phyloP scores from a whole-genome alignment of 306 rosid genomes.

The Begonia fuchsioides region DNA sequence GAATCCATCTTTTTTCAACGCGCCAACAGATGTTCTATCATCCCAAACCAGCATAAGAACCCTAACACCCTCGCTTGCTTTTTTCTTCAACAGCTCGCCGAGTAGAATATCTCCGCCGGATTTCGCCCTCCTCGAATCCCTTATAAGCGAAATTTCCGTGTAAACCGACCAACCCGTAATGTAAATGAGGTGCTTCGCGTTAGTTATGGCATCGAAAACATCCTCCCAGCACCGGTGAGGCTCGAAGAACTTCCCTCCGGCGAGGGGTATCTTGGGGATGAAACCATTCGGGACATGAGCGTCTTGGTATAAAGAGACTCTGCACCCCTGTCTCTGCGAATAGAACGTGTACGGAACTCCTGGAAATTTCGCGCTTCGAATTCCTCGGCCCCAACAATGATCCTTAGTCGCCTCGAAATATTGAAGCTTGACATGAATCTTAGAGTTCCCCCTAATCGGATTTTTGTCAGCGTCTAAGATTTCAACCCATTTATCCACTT shows the following conservation, averaged over 20 bases:
- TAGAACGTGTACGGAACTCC: constrained; percentile 67
- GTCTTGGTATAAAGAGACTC: constrained; percentile 56
- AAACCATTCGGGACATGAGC: constrained; percentile 59
- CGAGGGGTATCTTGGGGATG: constrained; percentile 44
- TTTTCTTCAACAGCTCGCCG: constrained; percentile 59
- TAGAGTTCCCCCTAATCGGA: constrained; percentile 33
- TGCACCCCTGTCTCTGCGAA: constrained; percentile 52
- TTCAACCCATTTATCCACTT: constrained; percentile 50
- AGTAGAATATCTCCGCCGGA: constrained; percentile 41
- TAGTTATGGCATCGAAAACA: constrained; percentile 47
- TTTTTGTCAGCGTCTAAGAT: constrained; percentile 36
- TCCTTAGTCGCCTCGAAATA: constrained; percentile 47
- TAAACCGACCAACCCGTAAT: constrained; percentile 77
- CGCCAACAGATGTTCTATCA: constrained; percentile 54
- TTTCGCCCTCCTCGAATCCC: constrained; percentile 62
- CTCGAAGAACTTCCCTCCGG: constrained; percentile 40
- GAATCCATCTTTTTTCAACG: constrained; percentile 57
- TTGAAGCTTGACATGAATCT: constrained; percentile 59
- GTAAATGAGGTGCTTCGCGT: constrained; percentile 50
- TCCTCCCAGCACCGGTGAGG: constrained; percentile 75
- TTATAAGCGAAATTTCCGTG: constrained; percentile 50
- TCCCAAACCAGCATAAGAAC: constrained; percentile 73
- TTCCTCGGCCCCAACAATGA: constrained; percentile 38
- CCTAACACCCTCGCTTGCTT: constrained; percentile 55
- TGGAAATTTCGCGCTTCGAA: constrained; percentile 47